Evolutionary conservation across 2,329 filamentous ascomycete genomes (phyloP).

Genomic region (Fulvia fulva): DNA sequence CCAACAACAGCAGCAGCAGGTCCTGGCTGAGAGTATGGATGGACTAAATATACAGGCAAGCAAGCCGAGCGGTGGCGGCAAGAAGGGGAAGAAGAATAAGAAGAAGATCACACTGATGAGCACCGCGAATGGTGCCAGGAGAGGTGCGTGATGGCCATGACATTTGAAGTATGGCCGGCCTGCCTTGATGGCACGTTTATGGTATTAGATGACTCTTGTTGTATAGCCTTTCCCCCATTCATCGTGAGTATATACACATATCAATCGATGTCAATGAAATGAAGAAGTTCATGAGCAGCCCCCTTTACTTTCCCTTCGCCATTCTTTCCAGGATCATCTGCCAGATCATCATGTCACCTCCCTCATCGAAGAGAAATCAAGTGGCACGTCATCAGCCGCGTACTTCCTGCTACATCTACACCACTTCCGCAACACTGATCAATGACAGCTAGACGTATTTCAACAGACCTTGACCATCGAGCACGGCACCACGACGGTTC

Average conservation of each 20-base stretch:
- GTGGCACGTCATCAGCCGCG: too few relatives aligned
- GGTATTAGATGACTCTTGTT: background rate
- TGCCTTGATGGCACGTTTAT: background rate
- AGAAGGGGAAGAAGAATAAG: constrained; percentile 62
- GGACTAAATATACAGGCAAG: constrained; percentile 27
- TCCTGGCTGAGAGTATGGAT: constrained; percentile 16
- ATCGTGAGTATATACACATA: background rate
- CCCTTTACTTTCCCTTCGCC: too few relatives aligned
- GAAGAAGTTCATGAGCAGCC: too few relatives aligned
- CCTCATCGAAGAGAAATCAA: too few relatives aligned
- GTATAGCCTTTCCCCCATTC: background rate
- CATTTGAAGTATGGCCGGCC: background rate
- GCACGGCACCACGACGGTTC: too few relatives aligned
- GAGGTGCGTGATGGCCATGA: constrained; percentile 21
- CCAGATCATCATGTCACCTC: too few relatives aligned
- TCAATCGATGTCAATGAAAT: background rate
- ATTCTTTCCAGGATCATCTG: too few relatives aligned
- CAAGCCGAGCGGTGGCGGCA: constrained; percentile 41
- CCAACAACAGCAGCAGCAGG: constrained; percentile 52
- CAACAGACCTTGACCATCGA: too few relatives aligned
- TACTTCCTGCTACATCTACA: too few relatives aligned
- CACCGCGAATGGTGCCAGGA: constrained; percentile 44
- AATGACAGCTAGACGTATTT: too few relatives aligned
- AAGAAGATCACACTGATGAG: constrained; percentile 69
- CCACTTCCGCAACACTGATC: too few relatives aligned